Conservation (phyloP, 2,329 filamentous ascomycete genomes). For the Balansia obtecta region DNA sequence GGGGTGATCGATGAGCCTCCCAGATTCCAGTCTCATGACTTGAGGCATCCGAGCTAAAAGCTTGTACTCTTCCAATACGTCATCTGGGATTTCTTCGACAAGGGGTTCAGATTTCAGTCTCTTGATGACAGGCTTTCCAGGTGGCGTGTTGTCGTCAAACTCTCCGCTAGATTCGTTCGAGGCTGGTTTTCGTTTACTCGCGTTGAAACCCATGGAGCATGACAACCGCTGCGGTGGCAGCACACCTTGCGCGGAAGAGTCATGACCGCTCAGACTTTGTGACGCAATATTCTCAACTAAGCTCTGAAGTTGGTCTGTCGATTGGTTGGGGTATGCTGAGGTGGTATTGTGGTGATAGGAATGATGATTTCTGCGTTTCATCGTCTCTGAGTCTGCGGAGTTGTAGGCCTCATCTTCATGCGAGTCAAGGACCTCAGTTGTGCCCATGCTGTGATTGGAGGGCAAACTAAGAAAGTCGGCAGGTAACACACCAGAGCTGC, state of each 20-base stretch:
- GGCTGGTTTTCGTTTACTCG: slow-evolving; percentile 43
- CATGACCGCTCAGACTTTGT: slow-evolving; percentile 41
- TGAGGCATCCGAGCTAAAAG: slow-evolving; percentile 38
- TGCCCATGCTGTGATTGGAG: slow-evolving; percentile 24
- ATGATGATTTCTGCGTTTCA: slow-evolving; percentile 15
- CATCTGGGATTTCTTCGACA: slow-evolving; percentile 22
- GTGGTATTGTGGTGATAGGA: slow-evolving; percentile 15
- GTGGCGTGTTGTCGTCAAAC: slow-evolving; percentile 25
- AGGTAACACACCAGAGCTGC: slow-evolving; percentile 38
- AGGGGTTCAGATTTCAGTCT: slow-evolving; percentile 39
- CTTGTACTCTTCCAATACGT: slow-evolving; percentile 29
- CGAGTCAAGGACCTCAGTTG: slow-evolving; percentile 31
- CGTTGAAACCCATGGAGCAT: slow-evolving; percentile 25
- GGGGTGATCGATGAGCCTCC: slow-evolving; percentile 45
- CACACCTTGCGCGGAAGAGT: slow-evolving; percentile 13
- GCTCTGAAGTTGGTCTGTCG: slow-evolving; percentile 37
- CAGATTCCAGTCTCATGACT: slow-evolving; percentile 34
- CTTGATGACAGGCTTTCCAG: slow-evolving; percentile 39
- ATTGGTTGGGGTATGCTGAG: slow-evolving; percentile 30
- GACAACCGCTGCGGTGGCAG: slow-evolving; percentile 13
- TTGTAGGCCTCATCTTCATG: slow-evolving; percentile 30
- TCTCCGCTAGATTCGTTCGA: slow-evolving; percentile 40
- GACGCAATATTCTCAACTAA: slow-evolving; percentile 39
- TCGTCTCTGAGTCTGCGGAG: slow-evolving; percentile 26
- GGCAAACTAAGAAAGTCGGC: slow-evolving; percentile 37